Conservation (phyloP, 2,329 filamentous ascomycete genomes). For the Penicillium glabrum region DNA sequence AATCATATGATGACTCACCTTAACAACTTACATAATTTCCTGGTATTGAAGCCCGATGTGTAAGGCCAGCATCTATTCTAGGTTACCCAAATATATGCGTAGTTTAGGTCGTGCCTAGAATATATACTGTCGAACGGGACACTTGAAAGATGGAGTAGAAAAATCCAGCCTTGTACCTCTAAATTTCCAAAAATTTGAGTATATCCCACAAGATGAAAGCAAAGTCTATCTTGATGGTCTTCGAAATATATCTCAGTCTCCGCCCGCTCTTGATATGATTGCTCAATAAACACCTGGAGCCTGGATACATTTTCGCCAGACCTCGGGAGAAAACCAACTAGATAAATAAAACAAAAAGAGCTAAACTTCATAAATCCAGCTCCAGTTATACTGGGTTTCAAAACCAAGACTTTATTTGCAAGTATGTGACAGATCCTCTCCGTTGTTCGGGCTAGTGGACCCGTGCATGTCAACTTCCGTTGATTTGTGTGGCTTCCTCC, state of each 20-base stretch:
- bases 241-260: too few relatives aligned
- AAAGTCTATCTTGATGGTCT: too few relatives aligned
- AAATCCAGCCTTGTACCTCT: too few relatives aligned
- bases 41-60: not conserved
- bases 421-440: not conserved
- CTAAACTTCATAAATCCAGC: not conserved
- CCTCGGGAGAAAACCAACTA: not conserved
- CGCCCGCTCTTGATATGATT: too few relatives aligned
- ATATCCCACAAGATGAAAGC: too few relatives aligned
- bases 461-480: not conserved
- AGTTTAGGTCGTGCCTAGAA: not conserved
- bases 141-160: too few relatives aligned
- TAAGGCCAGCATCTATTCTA: not conserved
- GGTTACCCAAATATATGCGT: not conserved
- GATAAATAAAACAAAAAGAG: not conserved
- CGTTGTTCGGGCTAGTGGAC: not conserved
- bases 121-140: too few relatives aligned
- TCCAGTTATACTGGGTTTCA: not conserved
- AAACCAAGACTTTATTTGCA: not conserved
- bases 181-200: rapidly evolving
- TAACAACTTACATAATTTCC: not conserved
- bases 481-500: constrained; percentile 7
- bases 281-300: too few relatives aligned
- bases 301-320: too few relatives aligned
- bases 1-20: not conserved